Percentiles rank a stretch among this genome's conserved stretches.
phyloP scores from a whole-genome alignment of 306 rosid species.

The Medicago truncatula region DNA sequence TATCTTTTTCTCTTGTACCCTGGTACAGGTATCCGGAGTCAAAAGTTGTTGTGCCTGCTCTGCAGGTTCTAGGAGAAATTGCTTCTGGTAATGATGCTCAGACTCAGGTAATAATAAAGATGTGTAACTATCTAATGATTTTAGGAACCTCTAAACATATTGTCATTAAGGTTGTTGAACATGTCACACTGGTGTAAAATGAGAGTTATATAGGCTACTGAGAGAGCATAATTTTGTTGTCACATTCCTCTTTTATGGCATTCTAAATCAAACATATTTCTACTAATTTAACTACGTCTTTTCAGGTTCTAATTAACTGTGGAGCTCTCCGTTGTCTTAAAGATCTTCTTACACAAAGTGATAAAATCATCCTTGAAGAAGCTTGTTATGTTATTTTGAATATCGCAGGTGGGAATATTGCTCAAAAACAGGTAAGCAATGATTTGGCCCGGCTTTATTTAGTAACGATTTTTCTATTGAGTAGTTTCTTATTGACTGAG shows the following conservation, averaged over 20 bases:
- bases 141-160: too few relatives aligned
- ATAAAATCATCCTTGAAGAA: conserved; percentile 86
- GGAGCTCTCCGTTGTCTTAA: conserved; percentile 77
- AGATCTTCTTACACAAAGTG: conserved; percentile 68
- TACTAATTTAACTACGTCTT: neutral
- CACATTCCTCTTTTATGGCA: neutral
- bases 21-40: neutral
- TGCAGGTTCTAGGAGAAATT: neutral
- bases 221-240: neutral
- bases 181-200: neutral
- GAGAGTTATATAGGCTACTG: neutral
- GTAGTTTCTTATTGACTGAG: neutral
- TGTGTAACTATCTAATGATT: neutral
- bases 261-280: neutral
- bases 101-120: neutral
- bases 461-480: neutral
- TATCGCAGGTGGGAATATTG: conserved; percentile 88
- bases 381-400: conserved; percentile 88
- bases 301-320: conserved; percentile 72
- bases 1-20: neutral
- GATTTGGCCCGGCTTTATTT: neutral
- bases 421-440: conserved; percentile 74
- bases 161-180: too few relatives aligned
- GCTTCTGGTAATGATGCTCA: neutral
- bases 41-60: neutral